Base-by-base conservation (phyloP, 2,329 filamentous ascomycete species). In the Calonectria hongkongensis region DNA sequence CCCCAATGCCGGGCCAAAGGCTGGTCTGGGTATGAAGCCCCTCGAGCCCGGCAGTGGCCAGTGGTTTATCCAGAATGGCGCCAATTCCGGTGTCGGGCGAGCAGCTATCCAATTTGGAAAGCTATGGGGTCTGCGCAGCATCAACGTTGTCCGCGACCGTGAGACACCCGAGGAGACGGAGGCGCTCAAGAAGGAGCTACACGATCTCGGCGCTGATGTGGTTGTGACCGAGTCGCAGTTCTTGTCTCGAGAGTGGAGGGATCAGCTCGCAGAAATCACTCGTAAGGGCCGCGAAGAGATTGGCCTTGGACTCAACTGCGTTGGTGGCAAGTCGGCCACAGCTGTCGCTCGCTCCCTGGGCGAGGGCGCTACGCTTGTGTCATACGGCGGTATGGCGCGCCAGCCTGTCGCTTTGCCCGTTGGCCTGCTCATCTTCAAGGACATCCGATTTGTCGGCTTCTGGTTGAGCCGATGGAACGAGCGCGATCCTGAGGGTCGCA, bases 31-130 rank as follows among this genome's bases (percentile, higher is more conserved):
- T 68, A 87, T 89, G 81, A 80, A 81, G 10, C 82, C 85, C 13
- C 87, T 88, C 63, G 83, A 85, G 58, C 80, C 84, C 27, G 87
- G 86, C 63, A 88, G 87, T 70, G 87, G 96, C 68, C 93, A 97
- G 70, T 99, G 96, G 96, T 95, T 98, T 82, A 92, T 99, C 58
- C 97, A 99, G 85, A 99, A 99, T 83, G 97, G 96, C 9, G 97
- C 96, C 47, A 99, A 99, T 85, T 95, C 92, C 50, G 97, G 95
- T 13, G 97, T 99, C 18, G 97, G 97, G 1, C 89, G 97, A 47
- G 94, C 96, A 3, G 96, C 95, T 13, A 97, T 98, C 76, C 97
- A 99, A 85, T 88, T 99, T 1, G 96, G 91, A 2, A 89, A 87
- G 78, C 89, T 95, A 66, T 98, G 96, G 96, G 96, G 96, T 0